These are phyloP conservation scores for Stagonosporopsis rhizophila DNA, from an alignment of 2,329 filamentous ascomycete species.

Conservation along the genomic window DNA sequence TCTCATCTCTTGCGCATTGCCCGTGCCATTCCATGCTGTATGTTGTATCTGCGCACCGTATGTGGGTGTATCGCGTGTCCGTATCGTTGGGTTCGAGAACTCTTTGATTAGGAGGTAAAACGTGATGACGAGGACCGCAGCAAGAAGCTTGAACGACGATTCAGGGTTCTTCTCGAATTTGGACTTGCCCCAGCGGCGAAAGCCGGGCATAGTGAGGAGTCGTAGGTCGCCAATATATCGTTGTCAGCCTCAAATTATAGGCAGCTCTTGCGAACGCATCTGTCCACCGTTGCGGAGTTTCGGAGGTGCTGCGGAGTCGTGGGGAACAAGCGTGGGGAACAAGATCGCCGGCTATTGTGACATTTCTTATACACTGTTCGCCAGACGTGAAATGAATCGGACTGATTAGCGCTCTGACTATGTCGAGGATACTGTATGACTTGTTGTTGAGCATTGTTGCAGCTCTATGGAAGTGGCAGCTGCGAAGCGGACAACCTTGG, in stretches of 20 bases:
- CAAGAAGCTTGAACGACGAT: conserved; percentile 52
- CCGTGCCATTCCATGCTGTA: conserved; percentile 45
- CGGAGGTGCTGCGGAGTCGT: conserved; percentile 21
- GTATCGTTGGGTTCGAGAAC: conserved; percentile 43
- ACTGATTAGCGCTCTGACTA: background rate
- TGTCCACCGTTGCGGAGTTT: conserved; percentile 29
- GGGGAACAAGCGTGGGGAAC: background rate
- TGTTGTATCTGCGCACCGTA: conserved; percentile 44
- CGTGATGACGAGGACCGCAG: conserved; percentile 49
- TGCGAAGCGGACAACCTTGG: conserved; percentile 16
- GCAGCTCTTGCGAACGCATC: conserved; percentile 32
- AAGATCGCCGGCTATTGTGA: background rate
- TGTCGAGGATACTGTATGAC: background rate
- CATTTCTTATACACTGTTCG: background rate
- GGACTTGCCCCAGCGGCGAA: conserved; percentile 47
- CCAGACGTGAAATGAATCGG: background rate
- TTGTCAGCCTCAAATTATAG: conserved; percentile 26
- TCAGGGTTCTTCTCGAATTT: conserved; percentile 50
- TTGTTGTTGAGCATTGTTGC: conserved; percentile 8
- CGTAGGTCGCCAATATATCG: conserved; percentile 15
- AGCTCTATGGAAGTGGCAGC: conserved; percentile 7
- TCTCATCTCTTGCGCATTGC: conserved; percentile 44
- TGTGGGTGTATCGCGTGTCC: conserved; percentile 18
- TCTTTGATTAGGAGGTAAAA: conserved; percentile 51
- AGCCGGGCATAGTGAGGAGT: conserved; percentile 40